Evolutionary conservation across 768 basidiomycete genomes (phyloP), one percentile per base, ranked within the genome.

Genomic region (Rhizopogon rudus): DNA sequence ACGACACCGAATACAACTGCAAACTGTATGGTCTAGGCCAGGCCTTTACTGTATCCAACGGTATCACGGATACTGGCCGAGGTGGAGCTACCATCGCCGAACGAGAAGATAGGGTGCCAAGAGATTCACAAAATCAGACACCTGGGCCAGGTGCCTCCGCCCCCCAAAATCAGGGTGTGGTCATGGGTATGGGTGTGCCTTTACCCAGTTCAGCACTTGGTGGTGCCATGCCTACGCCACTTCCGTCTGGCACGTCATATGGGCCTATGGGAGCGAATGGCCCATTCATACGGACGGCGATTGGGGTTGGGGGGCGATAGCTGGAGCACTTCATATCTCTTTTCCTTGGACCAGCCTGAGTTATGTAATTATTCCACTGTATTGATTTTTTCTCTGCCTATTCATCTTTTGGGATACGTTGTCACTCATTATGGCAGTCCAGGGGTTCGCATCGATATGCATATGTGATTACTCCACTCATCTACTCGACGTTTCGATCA

Each of bases 11-110:
- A 65, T 91, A 86, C 69, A 89, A 86, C 55, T 88, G 88, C 52
- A 89, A 90, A 65, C 78, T 93, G 1, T 93, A 90, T 64, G 90
- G 90, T 0, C 82, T 93, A 40, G 90, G 90, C 3, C 85, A 87
- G 67, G 91, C 90, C 14, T 89, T 88, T 70, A 78, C 84, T 10
- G 72, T 76, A 17, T 73, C 79, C 22, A 89, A 89, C 57, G 87
- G 87, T 13, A 75, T 86, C 44, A 74, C 81, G 10, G 87, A 88
- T 64, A 77, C 77, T 1, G 78, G 79, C 17, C 75, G 88, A 48
- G 86, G 87, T 20, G 87, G 87, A 3, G 84, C 86, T 43, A 91
- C 89, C n/a, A 83, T 90, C 45, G 88, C 88, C 25, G 88, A 91
- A 69, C 77, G 88, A 16, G 88, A 91, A 56, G 89, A 91, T 61